phyloP scores from a whole-genome alignment of 225 moss, liverwort and hornwort species.

The Polytrichum commune region DNA sequence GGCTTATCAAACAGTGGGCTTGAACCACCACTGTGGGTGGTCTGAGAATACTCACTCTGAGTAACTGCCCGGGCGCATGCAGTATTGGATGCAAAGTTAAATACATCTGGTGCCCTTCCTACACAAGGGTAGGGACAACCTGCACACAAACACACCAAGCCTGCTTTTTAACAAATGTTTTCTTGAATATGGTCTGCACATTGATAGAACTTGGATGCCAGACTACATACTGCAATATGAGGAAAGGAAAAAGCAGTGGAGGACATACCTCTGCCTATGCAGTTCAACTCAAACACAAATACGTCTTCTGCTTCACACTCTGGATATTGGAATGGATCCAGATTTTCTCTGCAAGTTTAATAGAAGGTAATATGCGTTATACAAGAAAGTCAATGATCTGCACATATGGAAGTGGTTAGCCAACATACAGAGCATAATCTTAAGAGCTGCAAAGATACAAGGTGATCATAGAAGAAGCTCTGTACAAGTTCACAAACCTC shows the following conservation, averaged over 20 bases:
- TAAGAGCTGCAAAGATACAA: too few relatives aligned
- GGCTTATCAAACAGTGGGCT: too few relatives aligned
- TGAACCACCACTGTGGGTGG: background rate
- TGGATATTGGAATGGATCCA: conserved; percentile 80
- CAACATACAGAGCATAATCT: too few relatives aligned
- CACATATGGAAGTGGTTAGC: too few relatives aligned
- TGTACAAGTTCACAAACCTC: too few relatives aligned
- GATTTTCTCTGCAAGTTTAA: conserved; percentile 50
- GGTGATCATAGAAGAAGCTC: too few relatives aligned
- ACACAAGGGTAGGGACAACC: conserved; percentile 91
- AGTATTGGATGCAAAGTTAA: conserved; percentile 77
- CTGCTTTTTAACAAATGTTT: too few relatives aligned
- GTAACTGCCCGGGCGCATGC: conserved; percentile 76
- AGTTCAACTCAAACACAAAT: conserved; percentile 89
- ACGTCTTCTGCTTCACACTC: conserved; percentile 92
- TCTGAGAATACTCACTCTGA: conserved; percentile 39
- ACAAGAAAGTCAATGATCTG: too few relatives aligned
- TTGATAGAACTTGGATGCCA: too few relatives aligned
- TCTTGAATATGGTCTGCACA: too few relatives aligned
- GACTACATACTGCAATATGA: too few relatives aligned
- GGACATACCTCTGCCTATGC: conserved; percentile 81
- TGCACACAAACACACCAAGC: conserved; percentile 17
- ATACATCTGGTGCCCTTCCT: conserved; percentile 74
- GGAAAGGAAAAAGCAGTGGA: too few relatives aligned
- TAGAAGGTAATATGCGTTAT: background rate